Evolutionary conservation across 352 stramenopile genomes (phyloP).

Genomic region (Stramenopiles sp.): DNA sequence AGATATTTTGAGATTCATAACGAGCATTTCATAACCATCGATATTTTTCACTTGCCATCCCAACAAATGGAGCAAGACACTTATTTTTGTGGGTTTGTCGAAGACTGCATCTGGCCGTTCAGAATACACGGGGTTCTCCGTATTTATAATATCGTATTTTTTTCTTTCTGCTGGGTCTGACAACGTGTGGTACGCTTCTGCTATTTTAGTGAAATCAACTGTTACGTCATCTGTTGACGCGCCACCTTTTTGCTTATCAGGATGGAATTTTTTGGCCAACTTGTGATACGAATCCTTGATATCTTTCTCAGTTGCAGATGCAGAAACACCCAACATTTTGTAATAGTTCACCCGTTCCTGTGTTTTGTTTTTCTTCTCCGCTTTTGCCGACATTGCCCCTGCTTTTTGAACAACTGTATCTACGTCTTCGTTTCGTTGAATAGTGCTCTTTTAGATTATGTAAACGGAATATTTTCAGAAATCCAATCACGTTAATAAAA

Average conservation of each 20-base stretch:
- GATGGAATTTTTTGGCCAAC: slow-evolving; percentile 89
- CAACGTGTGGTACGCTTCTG: neutral
- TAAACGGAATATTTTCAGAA: too few species aligned
- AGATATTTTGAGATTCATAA: neutral
- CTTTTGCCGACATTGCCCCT: neutral
- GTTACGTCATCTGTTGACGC: neutral
- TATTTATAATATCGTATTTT: neutral
- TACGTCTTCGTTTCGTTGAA: too few species aligned
- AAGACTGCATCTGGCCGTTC: neutral
- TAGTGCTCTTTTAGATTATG: too few species aligned
- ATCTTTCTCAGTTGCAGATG: slow-evolving; percentile 65
- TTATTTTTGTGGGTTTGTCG: neutral
- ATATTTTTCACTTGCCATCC: neutral
- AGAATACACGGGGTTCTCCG: neutral
- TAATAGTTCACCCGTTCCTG: slow-evolving; percentile 78
- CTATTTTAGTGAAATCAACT: neutral
- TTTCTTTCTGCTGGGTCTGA: neutral
- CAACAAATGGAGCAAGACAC: neutral
- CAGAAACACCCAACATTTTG: slow-evolving; percentile 69
- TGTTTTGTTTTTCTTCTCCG: slow-evolving; percentile 21
- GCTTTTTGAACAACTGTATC: neutral
- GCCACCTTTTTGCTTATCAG: slow-evolving; percentile 62
- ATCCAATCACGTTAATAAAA: too few species aligned
- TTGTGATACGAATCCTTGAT: slow-evolving; percentile 97
- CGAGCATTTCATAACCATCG: neutral